Conservation (phyloP, 768 basidiomycete species). For the Rhodotorula kratochvilovae region DNA sequence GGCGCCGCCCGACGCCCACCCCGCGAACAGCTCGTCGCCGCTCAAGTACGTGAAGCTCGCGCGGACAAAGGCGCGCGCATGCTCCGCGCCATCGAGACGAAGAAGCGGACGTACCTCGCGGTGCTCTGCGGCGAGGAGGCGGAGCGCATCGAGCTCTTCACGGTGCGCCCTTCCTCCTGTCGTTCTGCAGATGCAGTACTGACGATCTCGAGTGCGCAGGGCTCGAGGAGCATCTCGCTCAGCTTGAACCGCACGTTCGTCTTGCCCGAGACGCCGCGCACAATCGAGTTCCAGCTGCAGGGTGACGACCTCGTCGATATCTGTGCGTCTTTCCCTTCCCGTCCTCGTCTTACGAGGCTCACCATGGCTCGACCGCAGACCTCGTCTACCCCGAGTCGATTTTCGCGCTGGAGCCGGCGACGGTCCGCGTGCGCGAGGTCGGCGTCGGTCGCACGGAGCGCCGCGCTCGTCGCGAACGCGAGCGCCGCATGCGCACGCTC, state of each 20-base stretch:
- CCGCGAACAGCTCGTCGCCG: slow-evolving; percentile 54
- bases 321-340: slow-evolving; percentile 54
- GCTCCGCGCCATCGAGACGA: slow-evolving; percentile 82
- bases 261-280: slow-evolving; percentile 80
- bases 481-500: slow-evolving; percentile 62
- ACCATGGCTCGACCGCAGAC: background rate
- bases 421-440: slow-evolving; percentile 88
- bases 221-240: slow-evolving; percentile 59
- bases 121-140: slow-evolving; percentile 88
- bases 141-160: slow-evolving; percentile 89
- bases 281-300: slow-evolving; percentile 79
- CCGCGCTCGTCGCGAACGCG: slow-evolving; percentile 72
- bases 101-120: slow-evolving; percentile 88
- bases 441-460: slow-evolving; percentile 83
- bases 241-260: slow-evolving; percentile 90
- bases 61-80: slow-evolving; percentile 76
- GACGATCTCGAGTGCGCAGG: slow-evolving; percentile 12
- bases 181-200: background rate
- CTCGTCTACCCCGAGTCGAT: slow-evolving; percentile 85
- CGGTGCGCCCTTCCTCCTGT: slow-evolving; percentile 57
- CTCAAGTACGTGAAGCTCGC: slow-evolving; percentile 88
- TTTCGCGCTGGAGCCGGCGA: slow-evolving; percentile 86
- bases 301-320: slow-evolving; percentile 90
- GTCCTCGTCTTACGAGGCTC: too few species aligned
- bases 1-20: slow-evolving; percentile 10